Evolutionary conservation across 108 stramenopile genomes (phyloP).

Genomic region (Stephanodiscus triporus): DNA sequence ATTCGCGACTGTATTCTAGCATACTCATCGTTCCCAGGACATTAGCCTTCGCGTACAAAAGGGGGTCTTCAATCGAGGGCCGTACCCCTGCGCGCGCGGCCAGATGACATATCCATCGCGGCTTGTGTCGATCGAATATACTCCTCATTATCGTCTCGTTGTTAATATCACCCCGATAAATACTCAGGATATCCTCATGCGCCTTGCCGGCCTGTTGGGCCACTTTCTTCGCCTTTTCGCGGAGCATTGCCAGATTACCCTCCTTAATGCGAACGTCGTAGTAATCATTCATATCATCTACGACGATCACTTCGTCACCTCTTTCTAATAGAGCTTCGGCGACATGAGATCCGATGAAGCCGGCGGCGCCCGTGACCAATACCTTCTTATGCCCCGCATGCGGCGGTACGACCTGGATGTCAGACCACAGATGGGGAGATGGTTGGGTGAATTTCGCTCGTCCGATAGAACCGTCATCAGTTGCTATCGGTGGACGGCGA

Average conservation of each 20-base stretch:
- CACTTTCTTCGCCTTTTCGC: not conserved
- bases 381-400: conserved; percentile 90
- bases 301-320: conserved; percentile 94
- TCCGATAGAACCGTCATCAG: not conserved
- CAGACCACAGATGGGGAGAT: conserved; percentile 5
- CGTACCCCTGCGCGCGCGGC: conserved; percentile 92
- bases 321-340: conserved; percentile 85
- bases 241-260: conserved; percentile 48
- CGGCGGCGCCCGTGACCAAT: conserved; percentile 97
- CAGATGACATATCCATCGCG: conserved; percentile 91
- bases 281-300: conserved; percentile 99
- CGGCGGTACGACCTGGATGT: conserved; percentile 48
- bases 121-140: conserved; percentile 67
- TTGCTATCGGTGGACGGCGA: not conserved
- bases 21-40: conserved; percentile 85
- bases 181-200: not conserved
- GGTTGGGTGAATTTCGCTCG: conserved; percentile 4
- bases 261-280: conserved; percentile 94
- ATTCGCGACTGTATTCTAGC: conserved; percentile 75
- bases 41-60: conserved; percentile 92
- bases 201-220: not conserved
- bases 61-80: conserved; percentile 92
- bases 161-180: conserved; percentile 73
- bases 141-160: conserved; percentile 65
- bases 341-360: conserved; percentile 95